phyloP scores from a whole-genome alignment of 257 asterid species.

The Capsicum chinense region DNA sequence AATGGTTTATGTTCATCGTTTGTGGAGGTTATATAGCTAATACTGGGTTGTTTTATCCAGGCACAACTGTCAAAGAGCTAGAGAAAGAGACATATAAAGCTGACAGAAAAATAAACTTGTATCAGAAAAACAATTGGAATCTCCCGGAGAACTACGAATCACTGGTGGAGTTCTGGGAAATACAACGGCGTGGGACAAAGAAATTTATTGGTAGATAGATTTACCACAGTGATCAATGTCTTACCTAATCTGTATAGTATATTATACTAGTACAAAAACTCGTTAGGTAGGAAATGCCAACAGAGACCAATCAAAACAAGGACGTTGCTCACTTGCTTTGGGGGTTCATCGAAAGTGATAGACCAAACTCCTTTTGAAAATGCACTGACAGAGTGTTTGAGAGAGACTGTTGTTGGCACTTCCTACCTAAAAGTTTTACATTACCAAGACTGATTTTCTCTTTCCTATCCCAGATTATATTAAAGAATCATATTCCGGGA shows the following conservation, averaged over 20 bases:
- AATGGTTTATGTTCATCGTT: neutral
- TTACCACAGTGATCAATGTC: constrained; percentile 7
- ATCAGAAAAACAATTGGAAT: neutral
- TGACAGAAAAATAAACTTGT: neutral
- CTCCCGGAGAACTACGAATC: constrained; percentile 51
- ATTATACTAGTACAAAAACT: neutral
- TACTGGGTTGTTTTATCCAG: constrained; percentile 30
- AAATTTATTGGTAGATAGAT: constrained; percentile 29
- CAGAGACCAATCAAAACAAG: neutral
- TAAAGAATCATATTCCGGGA: neutral
- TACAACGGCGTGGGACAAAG: constrained; percentile 39
- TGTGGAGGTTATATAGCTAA: neutral
- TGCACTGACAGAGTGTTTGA: neutral
- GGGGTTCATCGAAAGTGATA: neutral
- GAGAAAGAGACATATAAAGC: neutral
- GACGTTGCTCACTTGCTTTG: neutral
- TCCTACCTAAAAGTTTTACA: neutral
- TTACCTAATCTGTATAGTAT: neutral
- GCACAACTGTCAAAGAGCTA: constrained; percentile 35
- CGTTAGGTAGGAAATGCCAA: constrained; percentile 11
- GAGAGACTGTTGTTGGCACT: neutral
- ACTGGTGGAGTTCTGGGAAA: constrained; percentile 35
- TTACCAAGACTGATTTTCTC: constrained; percentile 2
- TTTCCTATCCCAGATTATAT: neutral
- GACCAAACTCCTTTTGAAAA: neutral